Evolutionary conservation across 176 grass and related monocot species (phyloP).

Genomic region (Oryza officinalis): DNA sequence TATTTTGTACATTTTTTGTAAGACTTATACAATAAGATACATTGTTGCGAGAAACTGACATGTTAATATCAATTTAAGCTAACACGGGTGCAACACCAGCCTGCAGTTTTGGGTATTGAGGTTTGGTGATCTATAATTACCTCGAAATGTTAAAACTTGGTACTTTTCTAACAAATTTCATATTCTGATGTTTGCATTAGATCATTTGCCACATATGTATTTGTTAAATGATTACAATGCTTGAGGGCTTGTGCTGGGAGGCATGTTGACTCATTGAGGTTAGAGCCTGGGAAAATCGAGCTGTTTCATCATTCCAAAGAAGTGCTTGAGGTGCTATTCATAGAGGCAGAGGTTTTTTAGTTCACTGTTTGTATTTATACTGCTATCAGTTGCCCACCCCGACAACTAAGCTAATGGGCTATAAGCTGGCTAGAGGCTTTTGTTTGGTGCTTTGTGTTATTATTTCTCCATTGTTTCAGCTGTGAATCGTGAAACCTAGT

Average conservation of each 20-base stretch:
- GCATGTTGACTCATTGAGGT: neutral
- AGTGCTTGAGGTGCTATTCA: neutral
- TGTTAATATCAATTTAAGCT: slow-evolving; percentile 13
- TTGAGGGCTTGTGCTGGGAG: neutral
- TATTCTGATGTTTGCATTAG: slow-evolving; percentile 21
- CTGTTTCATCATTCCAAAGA: neutral
- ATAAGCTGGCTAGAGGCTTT: slow-evolving; percentile 21
- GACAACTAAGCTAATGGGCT: slow-evolving; percentile 5
- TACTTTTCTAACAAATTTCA: neutral
- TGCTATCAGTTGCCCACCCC: neutral
- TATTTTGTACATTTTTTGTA: neutral
- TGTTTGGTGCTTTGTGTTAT: neutral
- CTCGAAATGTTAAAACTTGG: neutral
- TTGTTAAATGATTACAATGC: neutral
- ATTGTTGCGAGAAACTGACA: neutral
- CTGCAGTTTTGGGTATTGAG: neutral
- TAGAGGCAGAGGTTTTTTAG: slow-evolving; percentile 6
- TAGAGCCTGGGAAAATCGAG: slow-evolving; percentile 1
- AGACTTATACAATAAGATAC: neutral
- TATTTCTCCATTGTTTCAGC: neutral
- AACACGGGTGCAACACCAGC: neutral
- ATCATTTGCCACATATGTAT: neutral
- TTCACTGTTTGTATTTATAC: neutral
- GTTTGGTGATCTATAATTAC: neutral
- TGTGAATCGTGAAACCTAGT: slow-evolving; percentile 1